phyloP scores from a whole-genome alignment of 139 green algal species.

The Diplosphaera chodatii region DNA sequence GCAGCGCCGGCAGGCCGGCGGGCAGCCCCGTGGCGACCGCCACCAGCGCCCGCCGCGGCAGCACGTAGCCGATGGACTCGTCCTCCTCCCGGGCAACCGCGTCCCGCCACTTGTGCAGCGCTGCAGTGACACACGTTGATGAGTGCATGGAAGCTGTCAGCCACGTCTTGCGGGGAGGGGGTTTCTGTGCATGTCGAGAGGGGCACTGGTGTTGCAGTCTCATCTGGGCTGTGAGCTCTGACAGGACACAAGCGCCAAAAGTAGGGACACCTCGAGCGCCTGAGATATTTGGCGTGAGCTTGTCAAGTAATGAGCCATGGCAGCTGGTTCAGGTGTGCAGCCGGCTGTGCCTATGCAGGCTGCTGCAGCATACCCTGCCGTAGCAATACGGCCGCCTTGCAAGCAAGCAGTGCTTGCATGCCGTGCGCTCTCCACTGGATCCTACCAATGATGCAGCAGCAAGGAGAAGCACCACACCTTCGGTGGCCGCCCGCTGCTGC shows the following conservation, averaged over 20 bases:
- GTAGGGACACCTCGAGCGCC: not conserved
- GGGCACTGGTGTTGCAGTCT: too few species aligned
- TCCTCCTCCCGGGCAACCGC: constrained; percentile 54
- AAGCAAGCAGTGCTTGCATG: too few species aligned
- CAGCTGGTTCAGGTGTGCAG: not conserved
- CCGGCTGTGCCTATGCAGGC: not conserved
- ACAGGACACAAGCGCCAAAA: too few species aligned
- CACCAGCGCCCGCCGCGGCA: constrained; percentile 68
- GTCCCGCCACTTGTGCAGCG: constrained; percentile 72
- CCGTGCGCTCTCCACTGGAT: too few species aligned
- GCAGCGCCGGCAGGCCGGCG: constrained; percentile 16
- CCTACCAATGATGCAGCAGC: too few species aligned
- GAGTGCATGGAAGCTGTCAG: not conserved
- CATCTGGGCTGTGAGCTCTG: too few species aligned
- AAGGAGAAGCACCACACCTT: too few species aligned
- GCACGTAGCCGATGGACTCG: constrained; percentile 79
- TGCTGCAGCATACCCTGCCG: too few species aligned
- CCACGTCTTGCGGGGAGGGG: not conserved
- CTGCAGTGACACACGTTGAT: constrained; percentile 12
- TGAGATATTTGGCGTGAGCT: too few species aligned
- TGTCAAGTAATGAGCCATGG: too few species aligned
- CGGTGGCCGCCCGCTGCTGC: constrained; percentile 56
- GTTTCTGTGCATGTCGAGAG: too few species aligned
- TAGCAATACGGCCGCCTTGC: too few species aligned
- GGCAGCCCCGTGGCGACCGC: constrained; percentile 49